A percentile compares a stretch with the other conserved stretches of the same genome.
These are phyloP conservation scores for Botrytis galanthina DNA, from an alignment of 2,329 filamentous ascomycete species.

Conservation along the genomic window DNA sequence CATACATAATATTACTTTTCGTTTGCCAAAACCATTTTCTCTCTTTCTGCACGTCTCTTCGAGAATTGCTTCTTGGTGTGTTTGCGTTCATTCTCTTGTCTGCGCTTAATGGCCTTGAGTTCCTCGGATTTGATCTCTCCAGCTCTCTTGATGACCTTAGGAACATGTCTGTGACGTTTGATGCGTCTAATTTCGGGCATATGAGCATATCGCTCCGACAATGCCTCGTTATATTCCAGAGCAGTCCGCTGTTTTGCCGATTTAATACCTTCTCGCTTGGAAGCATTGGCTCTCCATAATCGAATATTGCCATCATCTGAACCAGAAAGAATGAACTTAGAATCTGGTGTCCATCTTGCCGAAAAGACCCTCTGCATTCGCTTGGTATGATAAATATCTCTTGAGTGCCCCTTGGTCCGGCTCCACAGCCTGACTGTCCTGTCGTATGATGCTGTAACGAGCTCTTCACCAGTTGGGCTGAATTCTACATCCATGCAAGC, in stretches of 20 bases:
- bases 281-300: constrained; percentile 86
- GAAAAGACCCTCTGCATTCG: constrained; percentile 95
- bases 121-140: constrained; percentile 92
- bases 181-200: constrained; percentile 97
- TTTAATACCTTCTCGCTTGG: constrained; percentile 79
- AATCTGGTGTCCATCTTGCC: constrained; percentile 81
- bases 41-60: constrained; percentile 73
- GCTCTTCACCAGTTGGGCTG: constrained; percentile 88
- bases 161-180: constrained; percentile 84
- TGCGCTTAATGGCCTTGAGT: constrained; percentile 79
- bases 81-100: constrained; percentile 90
- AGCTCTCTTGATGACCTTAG: constrained; percentile 93
- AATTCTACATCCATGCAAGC: constrained; percentile 98
- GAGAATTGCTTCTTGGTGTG: constrained; percentile 82
- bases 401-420: constrained; percentile 74
- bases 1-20: constrained; percentile 32
- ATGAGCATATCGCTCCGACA: constrained; percentile 81
- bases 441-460: constrained; percentile 87
- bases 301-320: constrained; percentile 91
- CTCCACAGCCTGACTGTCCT: constrained; percentile 85
- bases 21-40: constrained; percentile 81
- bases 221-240: constrained; percentile 84
- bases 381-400: constrained; percentile 96
- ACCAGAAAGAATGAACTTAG: constrained; percentile 84
- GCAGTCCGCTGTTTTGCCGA: constrained; percentile 80